Base-by-base conservation (phyloP, 108 stramenopile genomes). In the Skeletonema grethae region DNA sequence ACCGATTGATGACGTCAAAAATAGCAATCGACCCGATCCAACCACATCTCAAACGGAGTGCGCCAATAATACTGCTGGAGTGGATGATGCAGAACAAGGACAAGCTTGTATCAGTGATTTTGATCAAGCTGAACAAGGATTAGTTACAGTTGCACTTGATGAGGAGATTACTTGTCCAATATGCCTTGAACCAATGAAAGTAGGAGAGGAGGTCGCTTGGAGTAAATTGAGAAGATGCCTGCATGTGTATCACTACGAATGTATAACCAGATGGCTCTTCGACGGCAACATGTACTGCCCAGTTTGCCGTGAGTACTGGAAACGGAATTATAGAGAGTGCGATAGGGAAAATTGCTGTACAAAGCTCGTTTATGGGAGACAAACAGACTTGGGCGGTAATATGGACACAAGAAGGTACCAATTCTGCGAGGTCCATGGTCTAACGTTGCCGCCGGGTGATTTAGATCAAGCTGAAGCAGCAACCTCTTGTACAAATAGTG, bases 121-220 rank as follows among this genome's bases (percentile, higher is more conserved):
- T 9, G 50, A 53, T 9, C 22, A 53, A 24, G 50, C 22, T 0
- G 50, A 53, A 9, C 50, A 22, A 53, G 50, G 50, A 9, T 22
- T 53, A 9, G 50, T 53, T 22, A n/a, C 50, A 53, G 22, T 53
- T 8, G 50, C 50, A 53, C 50, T 53, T 53, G 20, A 53, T 22
- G 20, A 53, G 2, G 50, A 53, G 22, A 53, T 53, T 5, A 24
- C 50, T 24, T 53, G 50, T 22, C 50, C 50, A 53, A 53, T 53
- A 53, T 53, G 50, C 2, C 22, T 53, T 22, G 50, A 53, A 10
- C 50, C 18, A 53, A 8, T 53, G 20, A 22, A 22, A 53, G 22
- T 22, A 24, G 50, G 50, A 9, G 50, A 53, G 22, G 50, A 53
- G 22, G 50, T 53, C 1, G 50, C 50, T 15, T 53, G 50, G 50